These are phyloP conservation scores for Phytophthora pinifolia DNA, from an alignment of 352 stramenopile genomes.

Conservation along the genomic window DNA sequence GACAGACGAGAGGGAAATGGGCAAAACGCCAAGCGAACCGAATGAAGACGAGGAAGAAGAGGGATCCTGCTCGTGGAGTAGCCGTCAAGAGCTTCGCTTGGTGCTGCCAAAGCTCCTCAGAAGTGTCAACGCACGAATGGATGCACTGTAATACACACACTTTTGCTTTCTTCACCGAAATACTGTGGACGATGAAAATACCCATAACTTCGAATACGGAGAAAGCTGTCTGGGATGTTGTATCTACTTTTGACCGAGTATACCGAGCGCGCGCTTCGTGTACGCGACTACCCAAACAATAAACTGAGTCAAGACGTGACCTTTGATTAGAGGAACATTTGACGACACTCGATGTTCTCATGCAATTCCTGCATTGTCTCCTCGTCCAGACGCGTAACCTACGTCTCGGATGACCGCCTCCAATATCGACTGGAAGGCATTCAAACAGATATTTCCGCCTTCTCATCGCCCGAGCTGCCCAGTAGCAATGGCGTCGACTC, in stretches of 20 bases:
- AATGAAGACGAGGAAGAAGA: constrained; percentile 17
- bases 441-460: constrained; percentile 25
- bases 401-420: too few species aligned
- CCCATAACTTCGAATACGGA: too few species aligned
- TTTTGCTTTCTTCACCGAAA: too few species aligned
- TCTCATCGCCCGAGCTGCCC: constrained; percentile 31
- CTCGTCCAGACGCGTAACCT: too few species aligned
- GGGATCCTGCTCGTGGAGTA: constrained; percentile 4
- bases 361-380: neutral
- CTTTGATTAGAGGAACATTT: too few species aligned
- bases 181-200: too few species aligned
- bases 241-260: constrained; percentile 32
- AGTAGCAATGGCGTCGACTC: constrained; percentile 52
- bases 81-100: constrained; percentile 36
- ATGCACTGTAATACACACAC: constrained; percentile 23
- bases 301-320: constrained; percentile 10
- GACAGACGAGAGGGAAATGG: neutral
- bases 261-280: constrained; percentile 32
- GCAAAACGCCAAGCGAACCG: neutral
- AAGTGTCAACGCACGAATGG: constrained; percentile 22
- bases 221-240: too few species aligned
- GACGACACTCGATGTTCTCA: neutral
- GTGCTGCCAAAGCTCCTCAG: constrained; percentile 50
- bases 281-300: constrained; percentile 14
- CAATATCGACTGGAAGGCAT: neutral